Base-by-base conservation (phyloP, 2,329 filamentous ascomycete genomes). In the Beauveria medogensis region DNA sequence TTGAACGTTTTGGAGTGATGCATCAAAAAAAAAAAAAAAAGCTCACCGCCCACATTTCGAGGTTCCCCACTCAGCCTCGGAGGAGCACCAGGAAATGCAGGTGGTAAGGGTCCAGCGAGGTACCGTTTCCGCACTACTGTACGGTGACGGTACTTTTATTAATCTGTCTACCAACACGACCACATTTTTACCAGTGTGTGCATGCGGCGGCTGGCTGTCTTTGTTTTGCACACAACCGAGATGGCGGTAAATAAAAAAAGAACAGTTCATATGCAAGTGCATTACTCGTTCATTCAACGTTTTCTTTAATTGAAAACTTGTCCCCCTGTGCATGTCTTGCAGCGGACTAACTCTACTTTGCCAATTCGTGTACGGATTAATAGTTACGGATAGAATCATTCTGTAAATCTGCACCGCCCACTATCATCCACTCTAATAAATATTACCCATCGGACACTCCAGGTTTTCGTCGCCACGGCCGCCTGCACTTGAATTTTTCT, bases 21-120 rank as follows among this genome's bases (percentile, higher is more conserved):
- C 59, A 64, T 63, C 55, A 57, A 60, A 62, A 63, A 58, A 62
- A 22, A 57, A 57, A 63, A 55, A 59, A 60, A 60, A 61, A 61
- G 62, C 61, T 63, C 59, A 53, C 57, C 50, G 57, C 57, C 57
- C 57, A 59, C 57, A 59, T 12, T 59, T 59, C 26, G 20, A 24
- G 37, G n/a, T 52, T 59, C 46, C 48, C 50, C 48, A 54, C 50
- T 53, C 48, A 53, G 48, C 57, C 50, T 54, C 48, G 57, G 50
- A 59, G 57, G 26, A 34, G 37, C 47, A 59, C 9, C 14, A 22
- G 18, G 16, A 14, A n/a, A 22, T 50, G 47, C 55, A 40, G 7
- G 46, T 24, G 9, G 12, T 52, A 53, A 20, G 57, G 57, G 57
- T 59, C 57, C 48, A 54, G 48, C 28, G 24, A 40, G 37, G 50